Percentiles rank a stretch among this genome's conserved stretches.
phyloP scores from a whole-genome alignment of 139 green algal species.

The Zygnema cylindricum region DNA sequence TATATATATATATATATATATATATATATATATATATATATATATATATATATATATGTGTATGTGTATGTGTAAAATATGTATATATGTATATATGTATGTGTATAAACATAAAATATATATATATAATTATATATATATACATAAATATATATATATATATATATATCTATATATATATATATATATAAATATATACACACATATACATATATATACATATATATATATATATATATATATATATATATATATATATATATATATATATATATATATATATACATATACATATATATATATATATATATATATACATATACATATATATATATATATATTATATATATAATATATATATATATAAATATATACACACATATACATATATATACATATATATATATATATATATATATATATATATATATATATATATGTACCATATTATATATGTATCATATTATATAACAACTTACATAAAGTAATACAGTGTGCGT shows the following conservation, averaged over 20 bases:
- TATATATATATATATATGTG: neutral
- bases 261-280: neutral
- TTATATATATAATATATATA: too few species aligned
- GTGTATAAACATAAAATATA: too few species aligned
- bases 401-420: too few species aligned
- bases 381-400: too few species aligned
- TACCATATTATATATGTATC: too few species aligned
- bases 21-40: conserved; percentile 4
- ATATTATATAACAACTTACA: too few species aligned
- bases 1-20: conserved; percentile 9
- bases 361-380: too few species aligned
- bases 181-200: too few species aligned
- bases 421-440: too few species aligned
- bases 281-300: neutral
- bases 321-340: neutral
- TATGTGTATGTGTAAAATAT: conserved; percentile 16
- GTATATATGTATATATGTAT: too few species aligned
- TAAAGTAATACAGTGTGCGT: too few species aligned
- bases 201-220: conserved; percentile 14
- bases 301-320: conserved; percentile 21
- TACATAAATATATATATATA: conserved; percentile 11
- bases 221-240: conserved; percentile 22
- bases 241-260: conserved; percentile 18
- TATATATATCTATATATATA: too few species aligned
- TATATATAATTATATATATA: conserved; percentile 8